phyloP scores from a whole-genome alignment of 306 rosid species.

The Ochetophila trinervis region DNA sequence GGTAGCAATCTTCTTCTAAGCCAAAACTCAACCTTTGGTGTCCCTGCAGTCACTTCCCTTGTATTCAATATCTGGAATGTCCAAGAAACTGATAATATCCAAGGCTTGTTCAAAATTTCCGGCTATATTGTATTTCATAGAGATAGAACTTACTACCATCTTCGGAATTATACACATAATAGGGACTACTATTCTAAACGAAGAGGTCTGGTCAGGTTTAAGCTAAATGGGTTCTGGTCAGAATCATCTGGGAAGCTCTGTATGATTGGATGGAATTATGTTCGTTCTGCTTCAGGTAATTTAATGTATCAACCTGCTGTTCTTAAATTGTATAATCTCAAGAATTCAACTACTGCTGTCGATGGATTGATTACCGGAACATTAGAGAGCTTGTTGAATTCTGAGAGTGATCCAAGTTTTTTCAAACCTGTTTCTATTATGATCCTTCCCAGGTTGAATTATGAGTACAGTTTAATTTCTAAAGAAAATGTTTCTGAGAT shows the following conservation, averaged over 20 bases:
- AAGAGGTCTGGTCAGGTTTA: slow-evolving; percentile 1
- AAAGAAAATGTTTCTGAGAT: not conserved
- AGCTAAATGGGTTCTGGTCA: slow-evolving; percentile 54
- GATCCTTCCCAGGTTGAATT: slow-evolving; percentile 39
- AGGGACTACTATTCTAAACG: not conserved
- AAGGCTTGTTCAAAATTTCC: slow-evolving; percentile 31
- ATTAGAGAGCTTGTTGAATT: slow-evolving; percentile 42
- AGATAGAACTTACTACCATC: slow-evolving; percentile 8
- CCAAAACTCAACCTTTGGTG: not conserved
- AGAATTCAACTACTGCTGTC: slow-evolving; percentile 22
- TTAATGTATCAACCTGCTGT: slow-evolving; percentile 20
- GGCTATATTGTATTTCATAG: slow-evolving; percentile 19
- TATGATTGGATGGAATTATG: slow-evolving; percentile 41
- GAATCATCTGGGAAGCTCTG: slow-evolving; percentile 47
- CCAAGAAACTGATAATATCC: slow-evolving; percentile 18
- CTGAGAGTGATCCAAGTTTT: slow-evolving; percentile 20
- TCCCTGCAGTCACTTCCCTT: slow-evolving; percentile 8
- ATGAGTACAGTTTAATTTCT: slow-evolving; percentile 38
- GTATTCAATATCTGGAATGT: not conserved
- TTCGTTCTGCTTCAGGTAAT: slow-evolving; percentile 16
- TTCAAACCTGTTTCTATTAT: slow-evolving; percentile 45
- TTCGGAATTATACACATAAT: slow-evolving; percentile 13
- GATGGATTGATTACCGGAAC: slow-evolving; percentile 48
- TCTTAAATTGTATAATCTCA: slow-evolving; percentile 47
- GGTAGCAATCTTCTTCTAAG: not conserved